Percentiles rank a stretch among this genome's conserved stretches.
Conservation (phyloP, 495 filamentous ascomycete species). For the Hypomontagnella monticulosa region DNA sequence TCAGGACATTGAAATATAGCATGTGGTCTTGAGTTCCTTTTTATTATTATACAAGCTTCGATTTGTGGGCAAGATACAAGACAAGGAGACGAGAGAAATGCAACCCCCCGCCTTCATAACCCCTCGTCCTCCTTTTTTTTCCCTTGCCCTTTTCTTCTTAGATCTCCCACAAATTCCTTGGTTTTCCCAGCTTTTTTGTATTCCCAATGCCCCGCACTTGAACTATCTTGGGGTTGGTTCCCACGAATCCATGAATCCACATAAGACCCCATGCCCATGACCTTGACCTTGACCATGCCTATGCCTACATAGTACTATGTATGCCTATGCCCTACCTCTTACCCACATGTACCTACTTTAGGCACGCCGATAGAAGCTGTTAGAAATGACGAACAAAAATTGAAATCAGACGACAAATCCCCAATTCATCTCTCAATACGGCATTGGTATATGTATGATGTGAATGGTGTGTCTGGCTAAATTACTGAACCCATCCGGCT, state of each 20-base stretch:
- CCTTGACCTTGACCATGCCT: too few relatives aligned
- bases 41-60: neutral
- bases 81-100: neutral
- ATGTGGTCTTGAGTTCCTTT: too few relatives aligned
- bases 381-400: too few relatives aligned
- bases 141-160: conserved; percentile 19
- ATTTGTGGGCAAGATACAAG: neutral
- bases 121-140: conserved; percentile 37
- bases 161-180: conserved; percentile 40
- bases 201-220: conserved; percentile 40
- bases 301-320: neutral
- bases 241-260: conserved; percentile 17
- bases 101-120: conserved; percentile 27
- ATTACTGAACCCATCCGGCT: conserved; percentile 2
- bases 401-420: too few relatives aligned
- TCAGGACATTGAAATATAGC: too few relatives aligned
- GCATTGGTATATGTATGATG: conserved; percentile 4
- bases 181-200: conserved; percentile 39
- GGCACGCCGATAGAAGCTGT: too few relatives aligned
- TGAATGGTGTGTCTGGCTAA: neutral
- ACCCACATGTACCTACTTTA: conserved; percentile 13
- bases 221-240: conserved; percentile 34
- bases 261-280: conserved; percentile 4
- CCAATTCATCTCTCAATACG: conserved; percentile 18
- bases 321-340: neutral